phyloP scores from a whole-genome alignment of 768 basidiomycete species.

The Lactarius vividus region DNA sequence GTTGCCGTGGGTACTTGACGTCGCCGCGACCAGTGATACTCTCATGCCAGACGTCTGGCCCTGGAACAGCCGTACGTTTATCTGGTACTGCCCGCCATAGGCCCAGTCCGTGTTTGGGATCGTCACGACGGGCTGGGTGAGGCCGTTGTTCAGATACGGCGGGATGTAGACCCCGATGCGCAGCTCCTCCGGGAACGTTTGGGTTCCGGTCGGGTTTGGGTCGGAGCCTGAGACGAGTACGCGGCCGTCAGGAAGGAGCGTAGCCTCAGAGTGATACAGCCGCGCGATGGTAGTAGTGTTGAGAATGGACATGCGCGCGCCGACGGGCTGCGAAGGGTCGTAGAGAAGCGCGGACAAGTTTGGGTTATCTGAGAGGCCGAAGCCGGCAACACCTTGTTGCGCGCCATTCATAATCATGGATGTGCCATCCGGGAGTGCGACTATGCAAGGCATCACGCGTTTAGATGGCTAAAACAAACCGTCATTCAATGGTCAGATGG shows the following conservation, averaged over 20 bases:
- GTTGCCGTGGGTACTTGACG: conserved; percentile 77
- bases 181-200: conserved; percentile 67
- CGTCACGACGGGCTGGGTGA: conserved; percentile 60
- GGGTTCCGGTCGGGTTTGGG: conserved; percentile 48
- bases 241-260: conserved; percentile 70
- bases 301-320: conserved; percentile 64
- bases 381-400: conserved; percentile 66
- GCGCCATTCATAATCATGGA: conserved; percentile 77
- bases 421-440: conserved; percentile 69
- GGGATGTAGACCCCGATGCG: conserved; percentile 81
- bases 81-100: conserved; percentile 51
- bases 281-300: conserved; percentile 70
- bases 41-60: conserved; percentile 48
- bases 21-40: conserved; percentile 67
- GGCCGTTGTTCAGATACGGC: conserved; percentile 71
- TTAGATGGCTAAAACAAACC: conserved; percentile 49
- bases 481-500: background rate
- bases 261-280: conserved; percentile 76
- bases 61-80: conserved; percentile 45
- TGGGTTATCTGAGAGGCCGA: conserved; percentile 62
- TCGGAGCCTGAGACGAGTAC: conserved; percentile 77
- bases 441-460: conserved; percentile 77
- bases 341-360: conserved; percentile 69
- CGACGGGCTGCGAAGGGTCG: conserved; percentile 57
- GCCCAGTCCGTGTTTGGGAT: conserved; percentile 62